Conservation (phyloP, 1,139 yeast genomes). For the Debaryomyces udenii region DNA sequence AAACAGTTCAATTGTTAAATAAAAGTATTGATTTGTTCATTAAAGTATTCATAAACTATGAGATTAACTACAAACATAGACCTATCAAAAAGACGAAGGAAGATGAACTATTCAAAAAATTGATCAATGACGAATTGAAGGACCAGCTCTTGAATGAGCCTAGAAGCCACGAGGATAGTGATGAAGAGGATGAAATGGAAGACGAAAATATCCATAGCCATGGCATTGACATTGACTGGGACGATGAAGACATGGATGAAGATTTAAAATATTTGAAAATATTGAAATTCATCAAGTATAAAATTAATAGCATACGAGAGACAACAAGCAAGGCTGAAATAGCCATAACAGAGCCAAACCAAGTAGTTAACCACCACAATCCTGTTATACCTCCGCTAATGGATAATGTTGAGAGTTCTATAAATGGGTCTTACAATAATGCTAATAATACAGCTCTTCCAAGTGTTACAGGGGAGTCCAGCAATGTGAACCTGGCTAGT, state of each 20-base stretch:
- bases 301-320: constrained; percentile 23
- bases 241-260: constrained; percentile 53
- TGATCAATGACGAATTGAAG: constrained; percentile 44
- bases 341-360: background rate
- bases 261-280: constrained; percentile 50
- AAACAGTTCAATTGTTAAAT: constrained; percentile 26
- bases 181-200: constrained; percentile 34
- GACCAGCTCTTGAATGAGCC: constrained; percentile 44
- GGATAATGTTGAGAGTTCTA: background rate
- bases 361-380: background rate
- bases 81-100: constrained; percentile 31
- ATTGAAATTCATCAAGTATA: constrained; percentile 47
- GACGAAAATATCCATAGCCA: constrained; percentile 19
- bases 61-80: constrained; percentile 19
- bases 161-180: constrained; percentile 31
- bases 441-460: constrained; percentile 14
- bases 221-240: constrained; percentile 46
- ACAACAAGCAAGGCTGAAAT: background rate
- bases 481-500: background rate
- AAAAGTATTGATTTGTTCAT: constrained; percentile 41
- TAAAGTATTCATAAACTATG: constrained; percentile 44
- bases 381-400: background rate
- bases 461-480: background rate
- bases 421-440: constrained; percentile 7
- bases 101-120: constrained; percentile 41